These are phyloP conservation scores for Phoenix roebelenii DNA, from an alignment of 176 grass and related monocot genomes.

Conservation along the genomic window DNA sequence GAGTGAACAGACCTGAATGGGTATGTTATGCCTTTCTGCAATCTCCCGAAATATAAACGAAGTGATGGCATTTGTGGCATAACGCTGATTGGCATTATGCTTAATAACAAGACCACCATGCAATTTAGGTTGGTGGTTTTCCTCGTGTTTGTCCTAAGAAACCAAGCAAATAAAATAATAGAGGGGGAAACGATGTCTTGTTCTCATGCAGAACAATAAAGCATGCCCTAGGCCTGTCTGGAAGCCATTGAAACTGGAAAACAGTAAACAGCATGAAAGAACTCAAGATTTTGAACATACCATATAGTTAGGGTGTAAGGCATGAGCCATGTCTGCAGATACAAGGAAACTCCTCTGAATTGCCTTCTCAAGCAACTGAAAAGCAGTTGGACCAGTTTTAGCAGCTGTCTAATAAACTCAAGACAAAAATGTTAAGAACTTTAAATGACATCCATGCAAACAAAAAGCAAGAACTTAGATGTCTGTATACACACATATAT, in stretches of 20 bases:
- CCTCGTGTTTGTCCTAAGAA: slow-evolving; percentile 93
- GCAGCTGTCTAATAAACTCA: background rate
- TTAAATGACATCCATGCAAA: background rate
- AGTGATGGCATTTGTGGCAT: slow-evolving; percentile 90
- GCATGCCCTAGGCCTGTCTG: no score
- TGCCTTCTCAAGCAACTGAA: slow-evolving; percentile 68
- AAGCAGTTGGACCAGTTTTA: slow-evolving; percentile 18
- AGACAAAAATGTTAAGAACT: no score
- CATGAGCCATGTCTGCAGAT: slow-evolving; percentile 98
- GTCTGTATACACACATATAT: no score
- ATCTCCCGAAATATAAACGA: slow-evolving; percentile 83
- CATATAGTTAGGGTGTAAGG: slow-evolving; percentile 90
- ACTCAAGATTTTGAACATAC: slow-evolving; percentile 24
- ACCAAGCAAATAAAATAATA: slow-evolving; percentile 1
- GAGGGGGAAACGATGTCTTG: background rate
- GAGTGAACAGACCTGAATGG: slow-evolving; percentile 51
- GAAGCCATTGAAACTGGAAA: no score
- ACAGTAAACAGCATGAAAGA: no score
- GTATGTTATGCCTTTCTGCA: slow-evolving; percentile 65
- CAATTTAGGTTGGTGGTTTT: slow-evolving; percentile 92
- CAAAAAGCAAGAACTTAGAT: no score
- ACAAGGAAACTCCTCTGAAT: slow-evolving; percentile 92
- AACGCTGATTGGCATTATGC: slow-evolving; percentile 90
- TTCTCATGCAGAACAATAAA: background rate
- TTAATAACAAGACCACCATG: slow-evolving; percentile 97